Base-by-base conservation (phyloP, 306 rosid genomes). In the Quercus rubra region DNA sequence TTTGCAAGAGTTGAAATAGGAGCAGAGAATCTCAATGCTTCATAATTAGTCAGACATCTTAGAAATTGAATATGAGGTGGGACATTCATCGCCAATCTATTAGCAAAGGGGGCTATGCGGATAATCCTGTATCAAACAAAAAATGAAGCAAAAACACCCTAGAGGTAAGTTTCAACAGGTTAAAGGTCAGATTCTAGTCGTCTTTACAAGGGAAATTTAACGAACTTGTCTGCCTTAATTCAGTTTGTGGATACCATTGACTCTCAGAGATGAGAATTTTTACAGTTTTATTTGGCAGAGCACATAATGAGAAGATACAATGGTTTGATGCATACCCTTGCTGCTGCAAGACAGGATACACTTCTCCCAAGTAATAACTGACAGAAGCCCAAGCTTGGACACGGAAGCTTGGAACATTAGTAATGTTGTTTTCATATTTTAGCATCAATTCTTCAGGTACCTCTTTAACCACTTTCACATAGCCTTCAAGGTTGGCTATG, bases 331-430 rank as follows among this genome's bases (percentile, higher is more conserved):
- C 90, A 14, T 83, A 96, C 99, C 99, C 97, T 85, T 90, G 88
- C 74, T 82, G 86, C 80, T 83, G 94, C 83, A 96, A 83, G 75
- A 91, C 82, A 66, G 98, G 97, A 86, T 88, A 83, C 78, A 96
- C 97, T 70, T 87, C 93, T 83, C 89, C 96, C 70, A 81, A 61
- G 87, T 95, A 95, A 87, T 89, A 91, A 75, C 85, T 85, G 75
- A 81, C 86, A 67, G 97, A 89, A 74, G 99, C 91, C 99, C 94
- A 95, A 85, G 99, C 97, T 88, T 87, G 86, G 72, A 91, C 93
- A 69, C 70, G 92, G 85, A 89, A 78, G 81, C 59, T 93, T 56
- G 98, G 93, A 73, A 95, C 86, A 58, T 84, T 91, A 76, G 83
- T 85, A 74, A 85, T 84, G 84, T 88, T 93, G 79, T 88, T 80